phyloP scores from a whole-genome alignment of 768 basidiomycete species.

The Lactarius vividus region DNA sequence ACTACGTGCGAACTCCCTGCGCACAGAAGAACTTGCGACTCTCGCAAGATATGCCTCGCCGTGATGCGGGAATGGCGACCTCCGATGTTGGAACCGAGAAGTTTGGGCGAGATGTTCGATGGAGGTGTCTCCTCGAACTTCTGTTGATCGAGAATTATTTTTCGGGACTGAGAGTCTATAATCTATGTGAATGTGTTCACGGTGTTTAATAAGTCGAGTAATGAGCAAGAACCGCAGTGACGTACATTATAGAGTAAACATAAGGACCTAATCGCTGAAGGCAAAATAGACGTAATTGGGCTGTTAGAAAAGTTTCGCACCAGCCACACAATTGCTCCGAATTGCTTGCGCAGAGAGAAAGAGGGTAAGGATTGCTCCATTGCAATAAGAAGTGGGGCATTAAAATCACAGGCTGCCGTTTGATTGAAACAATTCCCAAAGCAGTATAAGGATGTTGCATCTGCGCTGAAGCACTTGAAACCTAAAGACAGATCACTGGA shows the following conservation, averaged over 20 bases:
- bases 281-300: neutral
- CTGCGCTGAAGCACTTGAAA: constrained; percentile 9
- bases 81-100: neutral
- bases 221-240: neutral
- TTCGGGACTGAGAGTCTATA: neutral
- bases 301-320: constrained; percentile 6
- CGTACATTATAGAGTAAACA: neutral
- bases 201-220: neutral
- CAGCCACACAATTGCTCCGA: neutral
- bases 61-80: neutral
- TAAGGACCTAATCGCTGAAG: constrained; percentile 1
- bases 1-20: constrained; percentile 3
- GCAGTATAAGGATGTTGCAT: constrained; percentile 3
- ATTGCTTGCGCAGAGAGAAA: constrained; percentile 1
- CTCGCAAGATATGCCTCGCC: constrained; percentile 1
- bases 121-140: neutral
- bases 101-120: neutral
- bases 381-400: neutral
- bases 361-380: constrained; percentile 1
- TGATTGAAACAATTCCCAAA: constrained; percentile 9
- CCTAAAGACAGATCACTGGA: constrained; percentile 7
- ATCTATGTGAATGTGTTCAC: neutral
- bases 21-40: constrained; percentile 3
- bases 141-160: neutral
- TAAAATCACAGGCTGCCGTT: neutral